Percentiles rank a stretch among this genome's conserved stretches.
phyloP scores from a whole-genome alignment of 2,329 filamentous ascomycete species.

The Alternaria burnsii region DNA sequence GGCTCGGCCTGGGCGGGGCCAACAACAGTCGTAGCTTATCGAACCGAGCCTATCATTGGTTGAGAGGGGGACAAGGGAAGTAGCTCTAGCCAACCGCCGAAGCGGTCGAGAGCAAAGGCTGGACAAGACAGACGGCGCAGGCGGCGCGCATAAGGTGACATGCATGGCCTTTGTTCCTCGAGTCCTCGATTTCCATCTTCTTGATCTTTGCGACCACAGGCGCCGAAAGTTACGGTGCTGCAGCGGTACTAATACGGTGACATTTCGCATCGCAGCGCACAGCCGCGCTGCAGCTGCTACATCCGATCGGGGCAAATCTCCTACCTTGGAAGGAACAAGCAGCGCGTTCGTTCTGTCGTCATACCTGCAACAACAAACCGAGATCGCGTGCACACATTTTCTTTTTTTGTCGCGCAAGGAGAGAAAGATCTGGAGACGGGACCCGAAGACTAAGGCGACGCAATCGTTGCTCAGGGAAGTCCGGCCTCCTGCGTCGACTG shows the following conservation, averaged over 20 bases:
- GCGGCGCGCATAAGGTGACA: slow-evolving; percentile 8
- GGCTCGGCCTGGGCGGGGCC: slow-evolving; percentile 19
- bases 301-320: neutral
- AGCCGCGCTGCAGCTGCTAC: neutral
- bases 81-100: slow-evolving; percentile 19
- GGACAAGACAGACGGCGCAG: neutral
- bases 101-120: slow-evolving; percentile 18
- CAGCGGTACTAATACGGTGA: slow-evolving; percentile 2
- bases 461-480: neutral
- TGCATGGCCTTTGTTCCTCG: slow-evolving; percentile 15
- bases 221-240: neutral
- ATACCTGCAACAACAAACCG: neutral
- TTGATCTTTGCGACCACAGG: slow-evolving; percentile 2
- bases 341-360: neutral
- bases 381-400: neutral
- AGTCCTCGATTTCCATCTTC: slow-evolving; percentile 10
- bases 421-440: neutral
- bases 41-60: slow-evolving; percentile 15
- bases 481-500: slow-evolving; percentile 11
- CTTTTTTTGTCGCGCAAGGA: neutral
- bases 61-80: slow-evolving; percentile 14
- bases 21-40: slow-evolving; percentile 16
- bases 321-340: neutral
- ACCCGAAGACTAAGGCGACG: neutral
- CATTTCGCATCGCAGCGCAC: slow-evolving; percentile 3